These are phyloP conservation scores for Wallemia mellicola DNA, from an alignment of 1,284 basidiomycete species.

Conservation along the genomic window DNA sequence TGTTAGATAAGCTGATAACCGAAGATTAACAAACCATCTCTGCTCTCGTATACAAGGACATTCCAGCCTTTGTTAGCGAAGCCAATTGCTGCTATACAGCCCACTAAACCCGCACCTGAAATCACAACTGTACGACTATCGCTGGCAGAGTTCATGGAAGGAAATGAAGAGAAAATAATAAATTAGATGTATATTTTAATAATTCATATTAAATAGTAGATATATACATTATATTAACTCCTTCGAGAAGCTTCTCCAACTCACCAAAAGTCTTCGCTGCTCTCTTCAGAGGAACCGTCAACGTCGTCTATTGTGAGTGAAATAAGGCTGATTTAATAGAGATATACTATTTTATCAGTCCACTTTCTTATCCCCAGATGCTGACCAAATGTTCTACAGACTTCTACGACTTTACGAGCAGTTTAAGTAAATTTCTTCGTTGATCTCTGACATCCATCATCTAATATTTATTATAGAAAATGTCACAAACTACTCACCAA, in stretches of 20 bases:
- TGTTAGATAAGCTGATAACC: conserved; percentile 2
- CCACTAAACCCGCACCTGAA: conserved; percentile 72
- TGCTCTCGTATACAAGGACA: conserved; percentile 64
- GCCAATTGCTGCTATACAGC: conserved; percentile 61
- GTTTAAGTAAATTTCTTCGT: neutral
- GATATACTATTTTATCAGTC: too few relatives aligned
- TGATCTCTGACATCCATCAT: neutral
- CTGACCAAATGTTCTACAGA: neutral
- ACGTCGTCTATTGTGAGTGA: neutral
- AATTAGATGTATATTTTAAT: too few relatives aligned
- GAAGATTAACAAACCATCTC: conserved; percentile 31
- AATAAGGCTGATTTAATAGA: neutral
- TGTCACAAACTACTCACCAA: neutral
- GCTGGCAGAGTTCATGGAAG: neutral
- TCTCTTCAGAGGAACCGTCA: neutral
- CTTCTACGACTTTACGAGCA: neutral
- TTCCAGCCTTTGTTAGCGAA: conserved; percentile 64
- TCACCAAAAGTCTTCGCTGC: neutral
- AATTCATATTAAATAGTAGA: too few relatives aligned
- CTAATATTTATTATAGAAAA: neutral
- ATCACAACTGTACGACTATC: conserved; percentile 16
- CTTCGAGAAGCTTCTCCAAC: neutral
- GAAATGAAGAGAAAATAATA: neutral
- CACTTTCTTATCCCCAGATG: too few relatives aligned
- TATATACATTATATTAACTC: neutral